Base-by-base conservation (phyloP, 345 rosid genomes). In the thale cress (Arabidopsis thaliana) region DNA sequence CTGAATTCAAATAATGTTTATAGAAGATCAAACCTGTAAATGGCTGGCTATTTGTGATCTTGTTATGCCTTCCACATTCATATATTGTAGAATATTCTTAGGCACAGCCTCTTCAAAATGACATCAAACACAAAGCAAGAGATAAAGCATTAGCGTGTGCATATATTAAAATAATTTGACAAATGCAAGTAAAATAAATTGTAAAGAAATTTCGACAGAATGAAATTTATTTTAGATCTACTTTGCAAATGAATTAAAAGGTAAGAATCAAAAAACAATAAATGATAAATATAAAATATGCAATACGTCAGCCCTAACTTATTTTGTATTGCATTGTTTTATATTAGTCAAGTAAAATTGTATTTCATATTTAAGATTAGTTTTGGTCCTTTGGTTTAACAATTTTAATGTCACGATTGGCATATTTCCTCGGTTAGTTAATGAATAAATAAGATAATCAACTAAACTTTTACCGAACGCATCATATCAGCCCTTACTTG, bases 31-130 rank as follows among this genome's bases (percentile, higher is more conserved):
- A 77, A 91, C 97, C 94, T 89, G 97, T 56, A 91, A 71, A 63
- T 87, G 87, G 69, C 96, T 90, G 16, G 93, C 91, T 3, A 91
- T 63, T 28, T 91, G 85, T 61, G 77, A 74, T 74, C 90, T 86
- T 30, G 89, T 80, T 10, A 92, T 57, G 41, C 82, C 83, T 0
- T 87, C 77, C 41, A 83, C 83, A 10, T 71, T 65, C 97, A 92
- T 90, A 60, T 50, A 78, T 52, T 82, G 84, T 28, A 88, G 84
- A 61, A 92, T 89, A 65, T 22, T 84, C 64, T 83, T 86, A 0
- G 96, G 96, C 5, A 82, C 82, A 45, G 91, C 92, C 69, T 82
- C 97, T 92, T 79, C 67, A 65, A 40, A 55, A 28, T 61, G 42
- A 65, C 34, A 57, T 56, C 36, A 79, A 46, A 55, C 56, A 55